Percentiles rank a stretch among this genome's conserved stretches.
Conservation (phyloP, 257 asterid genomes). For the Nicotiana knightiana region DNA sequence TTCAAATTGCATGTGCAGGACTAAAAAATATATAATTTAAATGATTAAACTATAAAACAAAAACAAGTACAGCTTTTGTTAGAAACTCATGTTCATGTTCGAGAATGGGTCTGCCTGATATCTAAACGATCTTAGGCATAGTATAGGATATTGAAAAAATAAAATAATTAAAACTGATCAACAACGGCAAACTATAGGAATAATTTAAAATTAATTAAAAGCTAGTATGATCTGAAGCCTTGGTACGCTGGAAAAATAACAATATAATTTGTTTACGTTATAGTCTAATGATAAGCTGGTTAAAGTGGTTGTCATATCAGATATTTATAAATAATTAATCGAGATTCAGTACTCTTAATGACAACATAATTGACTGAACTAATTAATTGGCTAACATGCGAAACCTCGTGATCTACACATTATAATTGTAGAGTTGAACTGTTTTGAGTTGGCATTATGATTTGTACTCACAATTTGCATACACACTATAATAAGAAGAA, state of each 20-base stretch:
- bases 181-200: background rate
- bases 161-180: background rate
- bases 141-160: background rate
- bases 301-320: background rate
- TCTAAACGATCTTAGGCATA: background rate
- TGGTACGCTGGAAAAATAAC: background rate
- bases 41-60: background rate
- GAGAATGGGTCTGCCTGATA: background rate
- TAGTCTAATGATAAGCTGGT: constrained; percentile 10
- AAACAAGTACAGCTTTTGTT: background rate
- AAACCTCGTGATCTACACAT: constrained; percentile 1
- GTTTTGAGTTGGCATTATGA: background rate
- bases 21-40: background rate
- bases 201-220: background rate
- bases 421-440: background rate
- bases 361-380: background rate
- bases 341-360: background rate
- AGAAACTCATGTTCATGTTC: background rate
- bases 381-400: background rate
- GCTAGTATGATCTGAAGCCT: background rate
- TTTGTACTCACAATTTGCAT: background rate
- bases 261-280: background rate
- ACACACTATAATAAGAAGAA: background rate
- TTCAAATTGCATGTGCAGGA: background rate
- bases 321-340: background rate